These are phyloP conservation scores for Conticribra guillardii DNA, from an alignment of 108 stramenopile species.

Conservation along the genomic window DNA sequence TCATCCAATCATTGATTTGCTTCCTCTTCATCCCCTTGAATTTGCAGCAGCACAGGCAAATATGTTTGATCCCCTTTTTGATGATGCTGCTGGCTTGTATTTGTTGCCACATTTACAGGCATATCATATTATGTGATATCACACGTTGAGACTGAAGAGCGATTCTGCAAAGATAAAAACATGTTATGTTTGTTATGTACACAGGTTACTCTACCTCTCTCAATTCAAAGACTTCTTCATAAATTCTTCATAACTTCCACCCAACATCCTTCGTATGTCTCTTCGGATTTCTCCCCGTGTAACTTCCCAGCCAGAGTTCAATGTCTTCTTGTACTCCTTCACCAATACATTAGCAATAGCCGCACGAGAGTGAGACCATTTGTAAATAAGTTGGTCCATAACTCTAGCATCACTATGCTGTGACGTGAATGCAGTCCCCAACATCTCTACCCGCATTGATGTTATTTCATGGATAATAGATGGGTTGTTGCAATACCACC, in stretches of 20 bases:
- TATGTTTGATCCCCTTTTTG: no score
- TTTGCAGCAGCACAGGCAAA: no score
- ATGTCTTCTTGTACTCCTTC: constrained; percentile 65
- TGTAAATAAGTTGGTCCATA: constrained; percentile 91
- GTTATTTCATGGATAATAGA: constrained; percentile 87
- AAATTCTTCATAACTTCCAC: constrained; percentile 89
- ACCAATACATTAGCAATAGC: constrained; percentile 76
- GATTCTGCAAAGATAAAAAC: no score
- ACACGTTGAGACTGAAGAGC: no score
- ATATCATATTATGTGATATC: no score
- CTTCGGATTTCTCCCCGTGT: constrained; percentile 69
- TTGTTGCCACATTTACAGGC: no score
- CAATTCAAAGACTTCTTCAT: constrained; percentile 70
- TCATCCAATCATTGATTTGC: no score
- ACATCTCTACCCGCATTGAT: constrained; percentile 85
- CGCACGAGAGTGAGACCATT: constrained; percentile 89
- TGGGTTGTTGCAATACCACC: constrained; percentile 95
- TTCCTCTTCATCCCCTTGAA: no score
- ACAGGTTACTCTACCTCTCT: no score
- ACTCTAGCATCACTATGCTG: constrained; percentile 92
- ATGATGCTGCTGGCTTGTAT: no score
- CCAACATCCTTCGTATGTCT: constrained; percentile 74
- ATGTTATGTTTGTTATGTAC: no score
- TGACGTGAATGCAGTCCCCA: constrained; percentile 89
- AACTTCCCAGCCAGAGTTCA: constrained; percentile 61